Conservation (phyloP, 345 rosid species). For the Zanthoxylum bungeanum region DNA sequence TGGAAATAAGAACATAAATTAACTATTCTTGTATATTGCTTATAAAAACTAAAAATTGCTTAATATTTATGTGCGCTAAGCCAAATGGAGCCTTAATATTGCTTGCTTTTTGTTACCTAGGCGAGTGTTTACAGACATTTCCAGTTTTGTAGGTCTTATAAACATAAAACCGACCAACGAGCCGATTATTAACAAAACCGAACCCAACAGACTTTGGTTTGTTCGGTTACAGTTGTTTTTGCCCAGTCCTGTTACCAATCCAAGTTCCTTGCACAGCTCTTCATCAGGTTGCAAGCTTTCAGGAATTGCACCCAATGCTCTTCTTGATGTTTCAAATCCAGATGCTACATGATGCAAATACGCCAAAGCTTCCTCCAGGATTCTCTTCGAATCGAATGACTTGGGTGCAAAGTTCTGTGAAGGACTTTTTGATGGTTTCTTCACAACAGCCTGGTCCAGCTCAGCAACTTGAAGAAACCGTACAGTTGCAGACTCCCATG, state of each 20-base stretch:
- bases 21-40: no score
- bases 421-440: slow-evolving; percentile 10
- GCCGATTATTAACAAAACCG: background rate
- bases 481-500: slow-evolving; percentile 92
- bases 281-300: slow-evolving; percentile 84
- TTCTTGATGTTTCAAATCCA: slow-evolving; percentile 72
- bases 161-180: background rate
- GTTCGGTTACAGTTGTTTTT: background rate
- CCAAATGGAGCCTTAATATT: background rate
- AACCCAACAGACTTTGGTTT: background rate
- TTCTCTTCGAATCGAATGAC: slow-evolving; percentile 41
- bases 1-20: no score
- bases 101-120: background rate
- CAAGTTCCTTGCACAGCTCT: slow-evolving; percentile 72
- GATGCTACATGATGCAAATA: slow-evolving; percentile 63
- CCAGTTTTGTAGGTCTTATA: background rate
- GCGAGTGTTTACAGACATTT: background rate
- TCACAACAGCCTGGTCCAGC: slow-evolving; percentile 25
- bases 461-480: slow-evolving; percentile 60
- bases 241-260: slow-evolving; percentile 37
- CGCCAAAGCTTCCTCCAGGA: slow-evolving; percentile 70
- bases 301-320: slow-evolving; percentile 82
- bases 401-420: slow-evolving; percentile 40
- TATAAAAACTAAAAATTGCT: no score
- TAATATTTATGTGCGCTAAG: no score